phyloP scores from a whole-genome alignment of 2,329 filamentous ascomycete species.

The Metarhizium rileyi region DNA sequence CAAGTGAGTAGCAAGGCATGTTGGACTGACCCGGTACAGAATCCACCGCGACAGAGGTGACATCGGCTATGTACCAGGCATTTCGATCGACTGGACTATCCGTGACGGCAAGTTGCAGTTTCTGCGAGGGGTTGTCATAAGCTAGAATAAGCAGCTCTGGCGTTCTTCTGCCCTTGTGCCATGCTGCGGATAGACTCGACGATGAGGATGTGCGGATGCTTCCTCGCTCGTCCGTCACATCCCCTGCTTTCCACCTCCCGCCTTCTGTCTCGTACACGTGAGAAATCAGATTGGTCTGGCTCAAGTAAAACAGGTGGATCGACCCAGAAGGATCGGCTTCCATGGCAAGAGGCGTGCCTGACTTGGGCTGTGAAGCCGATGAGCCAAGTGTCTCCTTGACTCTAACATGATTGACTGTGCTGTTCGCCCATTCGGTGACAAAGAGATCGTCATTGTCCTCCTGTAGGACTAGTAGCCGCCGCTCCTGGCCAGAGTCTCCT shows the following conservation, averaged over 20 bases:
- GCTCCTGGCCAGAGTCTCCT: neutral
- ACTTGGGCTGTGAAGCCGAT: slow-evolving; percentile 5
- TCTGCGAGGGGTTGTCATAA: slow-evolving; percentile 8
- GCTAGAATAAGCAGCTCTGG: slow-evolving; percentile 10
- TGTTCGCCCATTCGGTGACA: slow-evolving; percentile 7
- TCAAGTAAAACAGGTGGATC: slow-evolving; percentile 16
- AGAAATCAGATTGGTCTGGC: slow-evolving; percentile 7
- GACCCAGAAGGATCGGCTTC: slow-evolving; percentile 9
- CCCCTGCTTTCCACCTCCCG: slow-evolving; percentile 11
- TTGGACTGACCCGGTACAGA: slow-evolving; percentile 9
- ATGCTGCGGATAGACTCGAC: slow-evolving; percentile 12
- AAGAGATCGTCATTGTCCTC: slow-evolving; percentile 12
- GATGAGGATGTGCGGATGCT: slow-evolving; percentile 3
- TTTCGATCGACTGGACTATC: slow-evolving; percentile 6
- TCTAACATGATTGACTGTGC: slow-evolving; percentile 4
- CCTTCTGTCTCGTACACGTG: slow-evolving; percentile 8
- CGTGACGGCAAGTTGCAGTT: slow-evolving; percentile 11
- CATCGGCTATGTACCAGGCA: slow-evolving; percentile 9
- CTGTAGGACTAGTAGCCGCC: slow-evolving; percentile 14
- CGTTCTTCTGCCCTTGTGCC: slow-evolving; percentile 9
- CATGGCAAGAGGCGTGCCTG: slow-evolving; percentile 13
- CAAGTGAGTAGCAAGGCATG: slow-evolving; percentile 10
- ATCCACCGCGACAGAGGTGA: slow-evolving; percentile 5
- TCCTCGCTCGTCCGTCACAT: slow-evolving; percentile 2
- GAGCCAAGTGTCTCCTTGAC: slow-evolving; percentile 8